phyloP scores from a whole-genome alignment of 495 filamentous ascomycete genomes.

The Platismatia glauca region DNA sequence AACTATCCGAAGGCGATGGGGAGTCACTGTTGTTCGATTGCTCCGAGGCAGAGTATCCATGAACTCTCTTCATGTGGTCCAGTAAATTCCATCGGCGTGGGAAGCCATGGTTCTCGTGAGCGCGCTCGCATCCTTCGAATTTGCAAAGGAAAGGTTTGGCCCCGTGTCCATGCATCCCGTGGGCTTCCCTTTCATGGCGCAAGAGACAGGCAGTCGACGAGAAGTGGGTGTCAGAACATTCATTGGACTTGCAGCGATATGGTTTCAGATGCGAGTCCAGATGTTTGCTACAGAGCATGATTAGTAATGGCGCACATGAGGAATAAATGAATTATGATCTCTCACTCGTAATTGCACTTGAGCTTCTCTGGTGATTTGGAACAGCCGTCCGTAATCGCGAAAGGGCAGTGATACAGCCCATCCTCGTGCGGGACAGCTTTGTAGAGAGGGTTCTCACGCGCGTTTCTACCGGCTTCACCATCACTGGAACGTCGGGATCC shows the following conservation, averaged over 20 bases:
- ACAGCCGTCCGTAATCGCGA: constrained; percentile 65
- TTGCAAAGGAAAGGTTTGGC: constrained; percentile 81
- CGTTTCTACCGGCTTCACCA: constrained; percentile 44
- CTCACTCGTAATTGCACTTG: constrained; percentile 97
- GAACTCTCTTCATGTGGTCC: constrained; percentile 91
- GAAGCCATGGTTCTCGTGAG: constrained; percentile 72
- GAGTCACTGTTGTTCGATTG: constrained; percentile 17
- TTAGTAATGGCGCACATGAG: constrained; percentile 28
- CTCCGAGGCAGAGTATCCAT: constrained; percentile 54
- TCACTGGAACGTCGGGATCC: constrained; percentile 41
- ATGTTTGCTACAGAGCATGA: constrained; percentile 60
- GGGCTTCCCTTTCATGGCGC: constrained; percentile 87
- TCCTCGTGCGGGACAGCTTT: constrained; percentile 58
- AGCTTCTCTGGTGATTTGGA: constrained; percentile 74
- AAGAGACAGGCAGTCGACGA: constrained; percentile 93
- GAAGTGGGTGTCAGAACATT: constrained; percentile 66
- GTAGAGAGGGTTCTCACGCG: constrained; percentile 72
- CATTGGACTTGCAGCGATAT: constrained; percentile 76
- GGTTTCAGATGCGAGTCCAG: constrained; percentile 91
- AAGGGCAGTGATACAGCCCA: constrained; percentile 86
- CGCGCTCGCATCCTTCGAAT: constrained; percentile 75
- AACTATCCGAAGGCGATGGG: constrained; percentile 11
- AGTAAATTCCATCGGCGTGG: constrained; percentile 86
- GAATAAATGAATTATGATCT: constrained; percentile 19
- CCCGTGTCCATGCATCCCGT: constrained; percentile 89